Evolutionary conservation across 2,329 filamentous ascomycete species (phyloP).

Genomic region (Penicillium glabrum): DNA sequence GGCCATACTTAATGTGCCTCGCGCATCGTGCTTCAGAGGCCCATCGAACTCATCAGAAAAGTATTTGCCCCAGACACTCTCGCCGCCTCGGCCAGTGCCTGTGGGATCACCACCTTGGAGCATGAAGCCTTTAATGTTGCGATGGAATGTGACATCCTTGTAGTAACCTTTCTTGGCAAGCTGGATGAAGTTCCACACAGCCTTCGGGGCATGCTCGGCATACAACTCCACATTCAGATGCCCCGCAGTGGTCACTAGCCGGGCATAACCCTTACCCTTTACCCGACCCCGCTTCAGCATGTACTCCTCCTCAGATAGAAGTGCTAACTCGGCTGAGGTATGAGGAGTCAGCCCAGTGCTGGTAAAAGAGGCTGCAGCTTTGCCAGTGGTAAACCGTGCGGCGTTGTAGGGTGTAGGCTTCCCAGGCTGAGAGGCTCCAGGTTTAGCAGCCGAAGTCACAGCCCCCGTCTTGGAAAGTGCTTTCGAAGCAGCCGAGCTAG

Average conservation of each 20-base stretch:
- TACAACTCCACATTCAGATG: constrained; percentile 86
- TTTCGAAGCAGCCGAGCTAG: constrained; percentile 53
- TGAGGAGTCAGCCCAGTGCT: constrained; percentile 91
- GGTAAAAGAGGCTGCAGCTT: constrained; percentile 90
- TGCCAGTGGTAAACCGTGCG: constrained; percentile 84
- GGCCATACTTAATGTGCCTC: constrained; percentile 88
- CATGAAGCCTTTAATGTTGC: constrained; percentile 96
- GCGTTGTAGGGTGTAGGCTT: constrained; percentile 70
- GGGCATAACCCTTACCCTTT: constrained; percentile 86
- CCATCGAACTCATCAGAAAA: constrained; percentile 94
- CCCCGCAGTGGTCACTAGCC: constrained; percentile 82
- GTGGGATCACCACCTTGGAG: constrained; percentile 95
- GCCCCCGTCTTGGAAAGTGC: constrained; percentile 24
- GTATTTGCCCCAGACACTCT: constrained; percentile 89
- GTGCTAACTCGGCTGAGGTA: constrained; percentile 80
- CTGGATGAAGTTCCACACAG: constrained; percentile 95
- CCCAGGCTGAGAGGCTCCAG: constrained; percentile 24
- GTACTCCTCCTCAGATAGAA: constrained; percentile 91
- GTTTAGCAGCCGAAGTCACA: constrained; percentile 19
- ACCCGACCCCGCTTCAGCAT: constrained; percentile 89
- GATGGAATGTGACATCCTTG: constrained; percentile 78
- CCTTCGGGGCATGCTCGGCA: constrained; percentile 85
- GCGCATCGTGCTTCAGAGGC: constrained; percentile 75
- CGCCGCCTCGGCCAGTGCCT: constrained; percentile 85
- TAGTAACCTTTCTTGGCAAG: constrained; percentile 91